phyloP scores from a whole-genome alignment of 352 stramenopile species.

The Globisporangium spinosum region DNA sequence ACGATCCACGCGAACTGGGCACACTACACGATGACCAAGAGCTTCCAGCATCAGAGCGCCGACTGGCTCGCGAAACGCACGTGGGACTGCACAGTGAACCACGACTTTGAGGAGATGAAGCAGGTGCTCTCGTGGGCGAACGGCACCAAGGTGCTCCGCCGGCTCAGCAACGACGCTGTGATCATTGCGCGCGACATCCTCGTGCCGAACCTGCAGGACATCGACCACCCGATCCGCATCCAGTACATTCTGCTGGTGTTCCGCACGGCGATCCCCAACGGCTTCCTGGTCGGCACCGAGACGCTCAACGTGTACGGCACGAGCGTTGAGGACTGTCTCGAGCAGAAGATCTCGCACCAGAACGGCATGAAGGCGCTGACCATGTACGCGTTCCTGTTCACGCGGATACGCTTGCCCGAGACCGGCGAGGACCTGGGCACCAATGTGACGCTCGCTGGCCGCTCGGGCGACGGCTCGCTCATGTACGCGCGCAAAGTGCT shows the following conservation, averaged over 20 bases:
- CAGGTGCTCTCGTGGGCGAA: slow-evolving; percentile 30
- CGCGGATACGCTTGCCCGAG: slow-evolving; percentile 14
- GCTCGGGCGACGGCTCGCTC: slow-evolving; percentile 28
- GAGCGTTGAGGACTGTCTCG: slow-evolving; percentile 20
- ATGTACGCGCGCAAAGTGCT: slow-evolving; percentile 35
- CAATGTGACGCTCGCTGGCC: slow-evolving; percentile 26
- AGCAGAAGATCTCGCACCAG: slow-evolving; percentile 20
- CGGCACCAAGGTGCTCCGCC: slow-evolving; percentile 37
- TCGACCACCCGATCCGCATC: slow-evolving; percentile 29
- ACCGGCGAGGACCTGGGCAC: slow-evolving; percentile 19
- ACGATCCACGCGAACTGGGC: slow-evolving; percentile 36
- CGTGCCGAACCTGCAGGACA: slow-evolving; percentile 26
- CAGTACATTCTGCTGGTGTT: slow-evolving; percentile 30
- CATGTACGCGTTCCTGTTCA: slow-evolving; percentile 39
- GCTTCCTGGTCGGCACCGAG: slow-evolving; percentile 29
- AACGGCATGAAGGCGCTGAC: slow-evolving; percentile 25
- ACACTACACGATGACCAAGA: slow-evolving; percentile 45
- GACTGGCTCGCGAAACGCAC: slow-evolving; percentile 28
- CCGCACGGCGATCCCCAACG: slow-evolving; percentile 13
- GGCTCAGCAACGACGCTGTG: slow-evolving; percentile 22
- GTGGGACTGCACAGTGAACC: slow-evolving; percentile 32
- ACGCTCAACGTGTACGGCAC: slow-evolving; percentile 28
- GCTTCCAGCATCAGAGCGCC: slow-evolving; percentile 30
- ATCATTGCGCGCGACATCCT: slow-evolving; percentile 28
- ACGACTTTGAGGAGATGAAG: slow-evolving; percentile 21